Conservation (phyloP, 2,329 filamentous ascomycete species). For the Fusarium solani-melongenae region DNA sequence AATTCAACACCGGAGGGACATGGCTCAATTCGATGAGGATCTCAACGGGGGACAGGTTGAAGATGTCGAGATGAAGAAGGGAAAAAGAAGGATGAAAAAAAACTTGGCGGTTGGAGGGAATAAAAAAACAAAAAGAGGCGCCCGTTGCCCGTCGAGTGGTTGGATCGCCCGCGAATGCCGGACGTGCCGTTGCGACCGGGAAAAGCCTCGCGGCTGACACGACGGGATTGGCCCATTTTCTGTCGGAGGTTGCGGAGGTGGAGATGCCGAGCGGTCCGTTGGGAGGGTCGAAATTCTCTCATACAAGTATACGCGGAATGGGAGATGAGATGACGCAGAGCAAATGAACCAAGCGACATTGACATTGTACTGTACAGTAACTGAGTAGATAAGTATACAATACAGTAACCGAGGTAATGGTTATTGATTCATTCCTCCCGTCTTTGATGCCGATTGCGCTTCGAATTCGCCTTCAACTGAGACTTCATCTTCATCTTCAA, state of each 20-base stretch:
- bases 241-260: conserved; percentile 41
- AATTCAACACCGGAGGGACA: conserved; percentile 28
- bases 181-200: conserved; percentile 41
- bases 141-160: conserved; percentile 1
- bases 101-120: conserved; percentile 8
- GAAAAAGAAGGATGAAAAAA: conserved; percentile 18
- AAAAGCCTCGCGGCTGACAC: conserved; percentile 40
- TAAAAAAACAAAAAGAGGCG: conserved; percentile 6
- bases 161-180: conserved; percentile 34
- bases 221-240: conserved; percentile 32
- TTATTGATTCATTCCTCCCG: not conserved
- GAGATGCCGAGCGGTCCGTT: conserved; percentile 43
- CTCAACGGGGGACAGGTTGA: conserved; percentile 23
- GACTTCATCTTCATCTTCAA: not conserved
- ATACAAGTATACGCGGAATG: conserved; percentile 23
- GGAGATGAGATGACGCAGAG: conserved; percentile 3
- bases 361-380: too few species aligned
- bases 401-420: not conserved
- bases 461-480: not conserved
- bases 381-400: not conserved
- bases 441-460: not conserved
- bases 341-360: not conserved
- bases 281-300: conserved; percentile 40
- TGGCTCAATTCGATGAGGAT: conserved; percentile 37
- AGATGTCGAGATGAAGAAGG: conserved; percentile 23